Percentiles rank a stretch among this genome's conserved stretches.
These are phyloP conservation scores for Scutellaria barbata DNA, from an alignment of 257 asterid genomes.

Conservation along the genomic window DNA sequence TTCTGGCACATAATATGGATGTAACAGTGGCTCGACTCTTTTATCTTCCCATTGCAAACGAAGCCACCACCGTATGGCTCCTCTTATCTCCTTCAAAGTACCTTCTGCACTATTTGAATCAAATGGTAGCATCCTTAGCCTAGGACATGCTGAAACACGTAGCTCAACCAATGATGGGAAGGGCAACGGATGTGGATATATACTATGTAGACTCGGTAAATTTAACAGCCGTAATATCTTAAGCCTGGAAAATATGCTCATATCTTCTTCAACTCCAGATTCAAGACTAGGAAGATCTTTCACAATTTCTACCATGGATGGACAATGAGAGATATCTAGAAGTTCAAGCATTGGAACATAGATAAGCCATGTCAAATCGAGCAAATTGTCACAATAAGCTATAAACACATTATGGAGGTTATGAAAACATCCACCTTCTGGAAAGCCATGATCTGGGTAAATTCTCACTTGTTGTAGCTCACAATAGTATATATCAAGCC, in stretches of 20 bases:
- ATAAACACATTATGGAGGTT: slow-evolving; percentile 25
- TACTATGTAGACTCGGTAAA: slow-evolving; percentile 15
- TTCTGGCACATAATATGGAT: slow-evolving; percentile 26
- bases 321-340: slow-evolving; percentile 41
- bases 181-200: slow-evolving; percentile 31
- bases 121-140: slow-evolving; percentile 33
- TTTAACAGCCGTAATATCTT: slow-evolving; percentile 31
- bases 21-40: slow-evolving; percentile 12
- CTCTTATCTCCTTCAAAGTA: slow-evolving; percentile 36
- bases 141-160: slow-evolving; percentile 19
- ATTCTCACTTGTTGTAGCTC: slow-evolving; percentile 21
- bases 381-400: slow-evolving; percentile 34
- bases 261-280: slow-evolving; percentile 17
- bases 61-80: slow-evolving; percentile 32
- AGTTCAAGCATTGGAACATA: slow-evolving; percentile 34
- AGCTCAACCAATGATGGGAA: slow-evolving; percentile 32
- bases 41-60: slow-evolving; percentile 36
- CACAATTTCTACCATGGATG: slow-evolving; percentile 38
- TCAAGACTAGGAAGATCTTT: neutral
- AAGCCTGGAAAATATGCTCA: slow-evolving; percentile 28
- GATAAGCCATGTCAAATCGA: slow-evolving; percentile 33
- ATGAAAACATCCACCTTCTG: slow-evolving; percentile 14
- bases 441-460: neutral
- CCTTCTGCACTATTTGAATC: slow-evolving; percentile 19
- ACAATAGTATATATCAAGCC: slow-evolving; percentile 36